Evolutionary conservation across 306 rosid genomes (phyloP).

Genomic region (Acacia confusa): DNA sequence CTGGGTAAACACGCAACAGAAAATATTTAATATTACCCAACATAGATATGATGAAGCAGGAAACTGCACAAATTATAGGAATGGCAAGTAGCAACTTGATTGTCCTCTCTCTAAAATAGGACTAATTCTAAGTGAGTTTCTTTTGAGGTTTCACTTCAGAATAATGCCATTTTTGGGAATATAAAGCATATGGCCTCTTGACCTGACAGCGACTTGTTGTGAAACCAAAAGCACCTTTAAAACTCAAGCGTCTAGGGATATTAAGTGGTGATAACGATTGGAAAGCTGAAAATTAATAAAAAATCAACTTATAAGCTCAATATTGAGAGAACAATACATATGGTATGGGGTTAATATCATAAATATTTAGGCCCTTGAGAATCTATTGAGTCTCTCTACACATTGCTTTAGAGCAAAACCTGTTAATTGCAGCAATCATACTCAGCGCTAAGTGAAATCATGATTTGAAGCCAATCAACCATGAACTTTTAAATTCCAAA

Average conservation of each 20-base stretch:
- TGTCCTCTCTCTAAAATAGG: background rate
- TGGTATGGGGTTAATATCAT: background rate
- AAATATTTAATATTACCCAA: background rate
- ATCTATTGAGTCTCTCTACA: background rate
- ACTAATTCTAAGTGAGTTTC: background rate
- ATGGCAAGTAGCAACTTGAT: background rate
- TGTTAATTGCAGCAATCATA: background rate
- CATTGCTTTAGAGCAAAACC: background rate
- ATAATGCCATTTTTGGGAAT: background rate
- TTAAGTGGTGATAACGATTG: background rate
- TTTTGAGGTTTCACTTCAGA: conserved; percentile 1
- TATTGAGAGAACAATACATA: background rate
- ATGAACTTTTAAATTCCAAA: background rate
- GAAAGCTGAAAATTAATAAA: background rate
- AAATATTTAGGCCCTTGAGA: background rate
- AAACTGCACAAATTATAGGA: background rate
- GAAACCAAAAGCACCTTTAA: background rate
- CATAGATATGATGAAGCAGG: conserved; percentile 2
- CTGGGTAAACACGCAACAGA: conserved; percentile 20
- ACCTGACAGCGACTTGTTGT: background rate
- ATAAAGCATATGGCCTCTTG: background rate
- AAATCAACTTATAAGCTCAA: background rate
- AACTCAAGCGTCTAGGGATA: background rate
- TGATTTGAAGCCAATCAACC: background rate
- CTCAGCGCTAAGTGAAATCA: background rate